Base-by-base conservation (phyloP, 2,329 filamentous ascomycete genomes). In the Colletotrichum filicis region DNA sequence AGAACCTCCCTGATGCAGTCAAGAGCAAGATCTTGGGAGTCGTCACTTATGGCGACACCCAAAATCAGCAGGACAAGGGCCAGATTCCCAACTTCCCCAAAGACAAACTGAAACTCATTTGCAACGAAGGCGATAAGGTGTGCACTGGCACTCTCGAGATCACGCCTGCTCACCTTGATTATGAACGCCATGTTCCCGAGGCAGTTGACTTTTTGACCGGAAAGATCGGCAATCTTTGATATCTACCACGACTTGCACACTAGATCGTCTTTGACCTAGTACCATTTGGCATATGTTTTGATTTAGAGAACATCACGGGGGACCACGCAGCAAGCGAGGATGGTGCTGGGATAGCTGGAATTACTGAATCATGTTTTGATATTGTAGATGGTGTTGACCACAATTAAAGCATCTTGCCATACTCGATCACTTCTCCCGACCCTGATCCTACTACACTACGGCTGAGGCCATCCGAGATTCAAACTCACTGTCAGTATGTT, bases 41-140 rank as follows among this genome's bases (percentile, higher is more conserved):
- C 19, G 74, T 79, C 28, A 76, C 75, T 3, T 78, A 75, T 52
- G 78, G 78, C 19, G 77, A 79, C 55, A 77, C 78, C 5, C 71
- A 76, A 69, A 76, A 73, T 53, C 42, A 12, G 19, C 80, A 84
- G 62, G 82, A 84, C 74, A 75, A 79, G 24, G 81, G 79, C 26
- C 79, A 79, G 42, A 83, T 85, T 63, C 75, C 74, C 52, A 79
- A 79, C 24, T 84, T 79, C 75, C 80, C 81, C 19, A 63, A 75
- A 12, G 79, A 81, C 59, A 79, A 80, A 75, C 80, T 80, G 53
- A 78, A 81, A 49, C 80, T 84, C 71, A 83, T 84, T 77, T 85
- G 83, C 77, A 85, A 84, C 72, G 22, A 71, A 8, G 80, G 81
- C 59, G 83, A 85, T 74, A 75, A 78, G 26, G 78, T 84, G 65